Percentiles rank a stretch among this genome's conserved stretches.
Conservation (phyloP, 2,329 filamentous ascomycete genomes). For the Fusarium sp. region DNA sequence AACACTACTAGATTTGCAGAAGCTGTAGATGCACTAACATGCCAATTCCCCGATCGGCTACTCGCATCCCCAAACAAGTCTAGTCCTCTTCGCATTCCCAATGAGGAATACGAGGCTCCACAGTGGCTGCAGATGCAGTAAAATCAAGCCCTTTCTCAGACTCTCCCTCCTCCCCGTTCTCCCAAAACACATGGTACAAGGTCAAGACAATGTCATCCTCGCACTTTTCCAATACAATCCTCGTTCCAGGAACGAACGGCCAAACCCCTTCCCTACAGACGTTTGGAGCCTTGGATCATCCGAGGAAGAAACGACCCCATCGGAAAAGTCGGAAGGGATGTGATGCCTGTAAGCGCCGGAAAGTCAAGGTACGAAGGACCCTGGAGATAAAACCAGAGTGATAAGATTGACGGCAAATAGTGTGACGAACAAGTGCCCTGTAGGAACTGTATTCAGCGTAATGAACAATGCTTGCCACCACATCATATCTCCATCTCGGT, state of each 20-base stretch:
- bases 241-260: background rate
- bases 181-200: background rate
- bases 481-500: background rate
- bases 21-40: background rate
- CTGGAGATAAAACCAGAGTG: background rate
- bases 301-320: background rate
- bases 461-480: background rate
- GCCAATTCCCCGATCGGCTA: background rate
- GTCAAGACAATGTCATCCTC: background rate
- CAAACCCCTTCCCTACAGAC: fast-evolving
- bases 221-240: background rate
- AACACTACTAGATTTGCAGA: no score
- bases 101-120: background rate
- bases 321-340: background rate
- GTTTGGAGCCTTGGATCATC: background rate
- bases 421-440: background rate
- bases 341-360: background rate
- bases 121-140: background rate
- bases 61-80: slow-evolving; percentile 1
- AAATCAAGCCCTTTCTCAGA: background rate
- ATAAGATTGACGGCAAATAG: background rate
- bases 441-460: background rate
- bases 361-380: background rate
- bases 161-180: background rate
- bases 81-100: background rate